A percentile compares a stretch with the other conserved stretches of the same genome.
Conservation (phyloP, 805 yeast species). For the Teunomyces atbi region DNA sequence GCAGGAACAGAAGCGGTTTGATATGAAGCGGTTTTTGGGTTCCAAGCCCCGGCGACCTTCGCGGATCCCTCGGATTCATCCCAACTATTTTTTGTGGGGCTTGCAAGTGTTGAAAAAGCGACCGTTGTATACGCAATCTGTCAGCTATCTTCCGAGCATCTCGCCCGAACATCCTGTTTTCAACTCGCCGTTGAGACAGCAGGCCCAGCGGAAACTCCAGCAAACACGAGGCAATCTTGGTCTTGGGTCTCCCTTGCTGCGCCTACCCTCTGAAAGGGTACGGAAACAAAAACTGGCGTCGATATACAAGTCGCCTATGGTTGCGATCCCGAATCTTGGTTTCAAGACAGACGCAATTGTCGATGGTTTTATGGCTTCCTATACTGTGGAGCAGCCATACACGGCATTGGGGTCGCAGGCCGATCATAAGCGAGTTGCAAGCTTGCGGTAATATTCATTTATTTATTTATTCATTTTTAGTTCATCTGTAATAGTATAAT, state of each 20-base stretch:
- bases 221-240: slow-evolving; percentile 1
- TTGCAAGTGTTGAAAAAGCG: slow-evolving; percentile 20
- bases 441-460: not conserved
- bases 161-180: slow-evolving; percentile 31
- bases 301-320: no score
- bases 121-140: slow-evolving; percentile 13
- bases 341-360: not conserved
- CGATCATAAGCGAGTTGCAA: slow-evolving; percentile 12
- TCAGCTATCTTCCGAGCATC: slow-evolving; percentile 27
- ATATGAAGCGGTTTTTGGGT: slow-evolving; percentile 3
- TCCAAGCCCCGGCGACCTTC: slow-evolving; percentile 11
- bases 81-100: slow-evolving; percentile 18
- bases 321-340: not conserved
- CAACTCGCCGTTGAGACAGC: slow-evolving; percentile 18
- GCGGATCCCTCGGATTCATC: slow-evolving; percentile 25
- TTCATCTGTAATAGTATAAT: not conserved
- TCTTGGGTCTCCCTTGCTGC: not conserved
- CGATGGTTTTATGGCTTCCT: not conserved
- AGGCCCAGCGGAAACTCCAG: not conserved
- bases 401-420: slow-evolving; percentile 31
- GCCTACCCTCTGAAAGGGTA: not conserved
- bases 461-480: not conserved
- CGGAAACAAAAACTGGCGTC: not conserved
- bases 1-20: not conserved
- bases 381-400: slow-evolving; percentile 2